phyloP scores from a whole-genome alignment of 2,329 filamentous ascomycete genomes.

The Nannizzia gypsea region DNA sequence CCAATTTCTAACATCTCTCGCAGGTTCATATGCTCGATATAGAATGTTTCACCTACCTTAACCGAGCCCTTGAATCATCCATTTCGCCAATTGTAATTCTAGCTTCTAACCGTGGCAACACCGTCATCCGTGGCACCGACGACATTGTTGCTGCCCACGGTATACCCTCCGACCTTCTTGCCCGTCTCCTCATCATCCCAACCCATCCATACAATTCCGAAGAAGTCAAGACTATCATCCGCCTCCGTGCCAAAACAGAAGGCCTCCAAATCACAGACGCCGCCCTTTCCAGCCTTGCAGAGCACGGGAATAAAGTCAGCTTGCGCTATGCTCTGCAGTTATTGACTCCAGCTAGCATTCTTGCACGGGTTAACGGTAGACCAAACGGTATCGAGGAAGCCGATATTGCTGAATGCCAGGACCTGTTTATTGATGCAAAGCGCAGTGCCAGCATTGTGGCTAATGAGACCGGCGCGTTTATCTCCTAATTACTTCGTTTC shows the following conservation, averaged over 20 bases:
- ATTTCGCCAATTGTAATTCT: constrained; percentile 96
- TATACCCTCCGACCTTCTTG: constrained; percentile 84
- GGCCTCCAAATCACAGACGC: constrained; percentile 65
- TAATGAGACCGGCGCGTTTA: constrained; percentile 53
- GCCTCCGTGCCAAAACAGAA: constrained; percentile 71
- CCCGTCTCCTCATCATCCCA: constrained; percentile 88
- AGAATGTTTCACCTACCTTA: constrained; percentile 97
- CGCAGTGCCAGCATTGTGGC: constrained; percentile 61
- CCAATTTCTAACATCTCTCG: neutral
- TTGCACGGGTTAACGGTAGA: constrained; percentile 72
- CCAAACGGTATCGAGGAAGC: constrained; percentile 59
- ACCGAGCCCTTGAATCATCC: constrained; percentile 87
- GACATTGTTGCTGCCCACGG: constrained; percentile 75
- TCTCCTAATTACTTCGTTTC: constrained; percentile 38
- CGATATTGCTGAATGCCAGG: constrained; percentile 70
- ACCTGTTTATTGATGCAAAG: constrained; percentile 70
- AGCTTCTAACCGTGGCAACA: constrained; percentile 90
- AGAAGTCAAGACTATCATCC: constrained; percentile 87
- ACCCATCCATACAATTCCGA: constrained; percentile 78
- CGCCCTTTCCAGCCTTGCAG: constrained; percentile 75
- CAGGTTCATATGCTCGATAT: constrained; percentile 99
- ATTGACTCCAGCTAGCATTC: constrained; percentile 77
- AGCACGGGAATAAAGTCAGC: constrained; percentile 79
- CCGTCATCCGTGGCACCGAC: constrained; percentile 78
- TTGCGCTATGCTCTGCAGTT: constrained; percentile 88